Evolutionary conservation across 305 asterid species (phyloP), one percentile per base, ranked within the genome.

Genomic region (Lippia alba): DNA sequence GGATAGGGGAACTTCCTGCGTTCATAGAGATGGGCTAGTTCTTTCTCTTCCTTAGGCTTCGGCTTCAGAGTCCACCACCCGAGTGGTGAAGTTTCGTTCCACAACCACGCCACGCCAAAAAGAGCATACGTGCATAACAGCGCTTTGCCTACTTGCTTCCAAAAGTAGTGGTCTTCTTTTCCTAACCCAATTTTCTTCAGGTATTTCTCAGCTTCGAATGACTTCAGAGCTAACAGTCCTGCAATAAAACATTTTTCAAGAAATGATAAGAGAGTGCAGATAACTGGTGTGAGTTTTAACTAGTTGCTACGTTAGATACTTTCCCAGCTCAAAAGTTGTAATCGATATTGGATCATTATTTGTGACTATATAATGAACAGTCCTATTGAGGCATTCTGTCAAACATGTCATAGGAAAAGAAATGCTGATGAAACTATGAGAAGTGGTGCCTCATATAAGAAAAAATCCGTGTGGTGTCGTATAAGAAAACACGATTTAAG

Each of bases 31-130:
- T 92, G 97, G 9, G 96, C 92, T 36, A 87, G 70, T 75, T 90
- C 97, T 41, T 74, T 82, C 82, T 94, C 97, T 76, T 94, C 97
- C 73, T 89, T 89, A 2, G 99, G 97, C 82, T 61, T 79, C 10
- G 93, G 93, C 84, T 84, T 91, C 74, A 91, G 60, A 3, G 92
- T 86, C 93, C 96, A 94, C 97, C 97, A 94, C 8, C 97, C 99
- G 5, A 94, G 81, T 4, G 97, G 97, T 0, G 97, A 94, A 2
- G 96, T 89, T 57, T 94, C 99, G 71, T 94, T 91, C 75, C 73
- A 80, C 48, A 84, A 66, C 99, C 99, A 91, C 2, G 80, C 92
- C 0, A 67, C 76, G 34, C 97, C 94, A 32, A 81, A 85, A 40
- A 89, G 78, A 8, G 97, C 73, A 72, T 91, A 90, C 1, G 97